phyloP scores from a whole-genome alignment of 441 rosid species.

The Hura crepitans region DNA sequence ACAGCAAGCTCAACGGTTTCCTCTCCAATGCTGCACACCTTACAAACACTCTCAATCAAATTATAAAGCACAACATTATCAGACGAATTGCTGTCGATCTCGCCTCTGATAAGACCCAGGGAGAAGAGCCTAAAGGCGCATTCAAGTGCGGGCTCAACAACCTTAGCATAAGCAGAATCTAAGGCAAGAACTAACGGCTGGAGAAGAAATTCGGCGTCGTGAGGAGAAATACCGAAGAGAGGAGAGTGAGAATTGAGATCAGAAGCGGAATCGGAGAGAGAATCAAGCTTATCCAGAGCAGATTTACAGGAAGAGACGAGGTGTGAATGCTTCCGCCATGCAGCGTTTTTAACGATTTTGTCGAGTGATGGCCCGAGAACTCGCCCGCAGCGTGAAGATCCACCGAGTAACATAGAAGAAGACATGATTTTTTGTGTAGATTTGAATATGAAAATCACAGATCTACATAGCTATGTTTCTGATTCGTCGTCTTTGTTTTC shows the following conservation, averaged over 20 bases:
- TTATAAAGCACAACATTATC: slow-evolving; percentile 30
- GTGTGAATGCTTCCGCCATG: slow-evolving; percentile 89
- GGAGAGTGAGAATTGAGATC: slow-evolving; percentile 38
- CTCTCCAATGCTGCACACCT: slow-evolving; percentile 61
- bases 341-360: slow-evolving; percentile 87
- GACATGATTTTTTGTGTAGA: slow-evolving; percentile 32
- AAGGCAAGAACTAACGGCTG: slow-evolving; percentile 66
- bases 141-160: slow-evolving; percentile 81
- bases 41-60: slow-evolving; percentile 51
- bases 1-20: slow-evolving; percentile 69
- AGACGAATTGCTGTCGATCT: slow-evolving; percentile 33
- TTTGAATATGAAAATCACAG: not conserved
- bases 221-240: slow-evolving; percentile 50
- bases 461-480: not conserved
- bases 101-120: slow-evolving; percentile 55
- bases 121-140: slow-evolving; percentile 73
- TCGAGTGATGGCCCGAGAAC: slow-evolving; percentile 71
- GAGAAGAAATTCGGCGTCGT: slow-evolving; percentile 59
- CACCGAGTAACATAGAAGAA: slow-evolving; percentile 67
- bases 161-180: slow-evolving; percentile 59
- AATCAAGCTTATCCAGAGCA: slow-evolving; percentile 69
- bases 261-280: slow-evolving; percentile 41
- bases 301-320: slow-evolving; percentile 82
- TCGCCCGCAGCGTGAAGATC: slow-evolving; percentile 72
- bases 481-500: not conserved